Evolutionary conservation across 768 basidiomycete species (phyloP), one percentile per base, ranked within the genome.

Genomic region (Peribolospora baueri): DNA sequence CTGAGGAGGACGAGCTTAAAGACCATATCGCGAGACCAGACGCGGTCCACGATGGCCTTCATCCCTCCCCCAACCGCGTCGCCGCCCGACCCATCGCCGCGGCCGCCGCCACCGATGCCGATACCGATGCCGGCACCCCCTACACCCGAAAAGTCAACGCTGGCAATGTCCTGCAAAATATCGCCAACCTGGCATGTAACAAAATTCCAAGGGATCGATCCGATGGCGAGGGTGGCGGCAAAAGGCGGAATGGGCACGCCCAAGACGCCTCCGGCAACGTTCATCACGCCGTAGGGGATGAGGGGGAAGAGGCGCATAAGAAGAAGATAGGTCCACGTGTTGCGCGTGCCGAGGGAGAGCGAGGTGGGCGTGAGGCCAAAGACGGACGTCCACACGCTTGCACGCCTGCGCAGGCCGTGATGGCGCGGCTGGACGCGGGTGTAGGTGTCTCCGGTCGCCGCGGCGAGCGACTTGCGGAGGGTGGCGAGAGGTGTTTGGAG

Each of bases 221-320:
- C 64, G 42, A 65, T 48, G 40, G 63, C 55, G 49, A 65, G 59
- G 10, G 64, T 65, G 40, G 53, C 43, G 53, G 63, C 63, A 60
- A 63, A 65, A 38, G 60, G 54, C 4, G 47, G 13, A 54, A 61
- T 53, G 11, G 64, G 64, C 5, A 63, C 50, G 25, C 54, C 50
- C 41, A 65, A 59, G 9, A 65, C 64, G 46, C 64, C 64, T 5
- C 61, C 61, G 50, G 61, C 61, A 25, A 25, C 25, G 60, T 65
- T 65, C 14, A 65, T 59, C 1, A 62, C 60, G 3, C 54, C 52
- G 51, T 65, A 65, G 6, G 64, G 64, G 3, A 65, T 41, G 14
- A 65, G 59, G 3, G 64, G 64, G 60, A 65, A 65, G 42, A 65
- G 55, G 4, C 64, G 57, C 5, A 61, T 59, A 56, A 65, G 62